Conservation (phyloP, 306 rosid genomes). For the Rosa lucieae region DNA sequence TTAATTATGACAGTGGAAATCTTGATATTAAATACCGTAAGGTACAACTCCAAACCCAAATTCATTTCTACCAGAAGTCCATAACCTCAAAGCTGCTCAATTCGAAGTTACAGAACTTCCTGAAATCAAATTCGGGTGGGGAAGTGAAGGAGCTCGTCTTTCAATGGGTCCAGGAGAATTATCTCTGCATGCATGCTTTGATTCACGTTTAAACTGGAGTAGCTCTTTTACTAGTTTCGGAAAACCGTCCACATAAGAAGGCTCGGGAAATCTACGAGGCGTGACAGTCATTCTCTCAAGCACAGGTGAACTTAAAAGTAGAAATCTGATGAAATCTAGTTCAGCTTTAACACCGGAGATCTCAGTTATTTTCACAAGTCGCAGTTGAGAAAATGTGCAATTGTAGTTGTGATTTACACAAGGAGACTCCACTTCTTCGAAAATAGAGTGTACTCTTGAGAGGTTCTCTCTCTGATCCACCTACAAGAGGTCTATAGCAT, state of each 20-base stretch:
- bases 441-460: too few species aligned
- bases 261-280: not conserved
- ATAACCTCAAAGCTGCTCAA: not conserved
- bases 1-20: not conserved
- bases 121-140: too few species aligned
- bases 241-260: not conserved
- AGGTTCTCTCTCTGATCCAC: not conserved
- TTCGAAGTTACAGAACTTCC: not conserved
- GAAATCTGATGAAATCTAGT: conserved; percentile 44
- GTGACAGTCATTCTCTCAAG: conserved; percentile 49
- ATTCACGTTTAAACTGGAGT: conserved; percentile 45
- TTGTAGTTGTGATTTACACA: conserved; percentile 27
- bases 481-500: conserved; percentile 21
- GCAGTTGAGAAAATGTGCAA: conserved; percentile 35
- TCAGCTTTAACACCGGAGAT: conserved; percentile 40
- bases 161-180: conserved; percentile 34
- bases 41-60: not conserved
- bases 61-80: not conserved
- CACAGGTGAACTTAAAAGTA: conserved; percentile 42
- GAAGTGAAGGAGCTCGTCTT: too few species aligned
- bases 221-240: conserved; percentile 40
- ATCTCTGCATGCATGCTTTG: conserved; percentile 51
- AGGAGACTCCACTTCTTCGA: not conserved
- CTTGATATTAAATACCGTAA: not conserved
- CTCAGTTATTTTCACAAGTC: conserved; percentile 40